Evolutionary conservation across 2,329 filamentous ascomycete genomes (phyloP).

Genomic region (Hypoxylon sp.): DNA sequence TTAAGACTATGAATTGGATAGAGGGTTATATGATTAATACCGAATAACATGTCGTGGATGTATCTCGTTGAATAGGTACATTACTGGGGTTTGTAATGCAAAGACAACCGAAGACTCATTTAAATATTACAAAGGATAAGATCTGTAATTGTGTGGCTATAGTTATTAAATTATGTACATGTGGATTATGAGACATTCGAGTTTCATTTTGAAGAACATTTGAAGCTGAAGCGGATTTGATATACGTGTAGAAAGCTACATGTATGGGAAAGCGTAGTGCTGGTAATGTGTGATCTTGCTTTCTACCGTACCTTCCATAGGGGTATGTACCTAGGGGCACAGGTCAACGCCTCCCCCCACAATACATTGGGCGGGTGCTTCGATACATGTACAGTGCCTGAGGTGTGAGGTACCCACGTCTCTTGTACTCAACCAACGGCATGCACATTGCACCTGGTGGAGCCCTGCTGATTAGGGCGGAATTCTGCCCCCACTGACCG

Average conservation of each 20-base stretch:
- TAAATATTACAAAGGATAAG: background rate
- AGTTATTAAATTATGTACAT: too few relatives aligned
- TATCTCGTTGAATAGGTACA: background rate
- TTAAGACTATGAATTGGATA: background rate
- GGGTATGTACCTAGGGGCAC: background rate
- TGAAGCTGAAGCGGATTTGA: background rate
- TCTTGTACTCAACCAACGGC: too few relatives aligned
- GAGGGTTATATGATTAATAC: background rate
- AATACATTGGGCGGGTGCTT: background rate
- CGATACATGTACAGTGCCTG: too few relatives aligned
- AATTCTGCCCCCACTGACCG: conserved; percentile 32
- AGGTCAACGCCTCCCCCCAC: background rate
- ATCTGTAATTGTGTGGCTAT: background rate
- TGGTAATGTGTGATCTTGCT: background rate
- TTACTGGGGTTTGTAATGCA: background rate
- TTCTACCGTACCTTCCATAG: too few relatives aligned
- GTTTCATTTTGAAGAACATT: background rate
- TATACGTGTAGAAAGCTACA: too few relatives aligned
- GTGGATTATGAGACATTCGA: background rate
- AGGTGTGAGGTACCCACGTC: background rate
- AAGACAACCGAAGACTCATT: background rate
- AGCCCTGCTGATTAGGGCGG: background rate
- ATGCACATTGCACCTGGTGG: background rate
- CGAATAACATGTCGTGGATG: background rate
- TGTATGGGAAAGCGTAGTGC: background rate